These are phyloP conservation scores for Fusarium sp. DNA, from an alignment of 2,329 filamentous ascomycete species.

Conservation along the genomic window DNA sequence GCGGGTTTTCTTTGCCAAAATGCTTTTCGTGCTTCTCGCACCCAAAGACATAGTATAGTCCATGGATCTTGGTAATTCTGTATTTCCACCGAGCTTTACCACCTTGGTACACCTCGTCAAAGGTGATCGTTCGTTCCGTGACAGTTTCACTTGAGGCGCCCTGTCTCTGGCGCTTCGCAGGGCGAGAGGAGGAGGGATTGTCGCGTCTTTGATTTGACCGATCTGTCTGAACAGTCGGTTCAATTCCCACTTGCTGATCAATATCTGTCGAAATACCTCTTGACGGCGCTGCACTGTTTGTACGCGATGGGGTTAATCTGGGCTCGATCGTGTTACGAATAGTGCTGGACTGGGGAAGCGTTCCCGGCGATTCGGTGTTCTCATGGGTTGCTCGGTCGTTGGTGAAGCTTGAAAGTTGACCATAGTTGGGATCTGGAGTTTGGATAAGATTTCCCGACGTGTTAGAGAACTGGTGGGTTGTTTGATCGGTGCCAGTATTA, in stretches of 20 bases:
- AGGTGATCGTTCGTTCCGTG: accelerated
- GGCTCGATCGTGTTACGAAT: background rate
- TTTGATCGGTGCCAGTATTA: too few species aligned
- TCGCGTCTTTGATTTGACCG: background rate
- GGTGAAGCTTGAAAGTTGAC: accelerated
- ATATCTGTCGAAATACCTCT: accelerated
- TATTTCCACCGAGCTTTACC: background rate
- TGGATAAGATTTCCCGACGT: accelerated
- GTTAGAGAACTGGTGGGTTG: accelerated
- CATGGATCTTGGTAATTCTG: background rate
- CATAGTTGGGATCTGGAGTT: accelerated
- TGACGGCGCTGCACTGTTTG: background rate
- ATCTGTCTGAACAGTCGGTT: accelerated
- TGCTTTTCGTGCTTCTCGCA: background rate
- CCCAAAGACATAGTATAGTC: accelerated
- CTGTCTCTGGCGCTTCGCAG: background rate
- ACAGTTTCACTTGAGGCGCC: accelerated
- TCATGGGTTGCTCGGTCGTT: background rate
- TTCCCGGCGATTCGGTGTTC: accelerated
- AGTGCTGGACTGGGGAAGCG: too few species aligned
- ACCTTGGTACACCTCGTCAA: accelerated
- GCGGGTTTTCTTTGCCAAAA: accelerated
- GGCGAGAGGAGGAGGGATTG: accelerated
- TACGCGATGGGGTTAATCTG: background rate
- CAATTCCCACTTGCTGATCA: background rate